A percentile compares a stretch with the other conserved stretches of the same genome.
Conservation (phyloP, 257 asterid species). For the Solanum chiquidenum region DNA sequence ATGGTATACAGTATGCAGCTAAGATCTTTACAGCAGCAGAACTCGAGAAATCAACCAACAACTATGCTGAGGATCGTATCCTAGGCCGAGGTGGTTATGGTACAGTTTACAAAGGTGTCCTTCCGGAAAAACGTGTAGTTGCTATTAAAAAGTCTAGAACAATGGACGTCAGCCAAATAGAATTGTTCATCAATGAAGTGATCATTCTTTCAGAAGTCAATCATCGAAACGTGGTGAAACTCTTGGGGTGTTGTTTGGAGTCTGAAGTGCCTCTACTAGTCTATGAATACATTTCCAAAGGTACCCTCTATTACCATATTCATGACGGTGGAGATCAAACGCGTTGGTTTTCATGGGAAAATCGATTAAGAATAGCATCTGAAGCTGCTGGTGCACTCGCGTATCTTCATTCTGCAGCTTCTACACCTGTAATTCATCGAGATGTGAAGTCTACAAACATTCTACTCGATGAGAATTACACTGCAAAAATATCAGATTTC, state of each 20-base stretch:
- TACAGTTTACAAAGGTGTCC: background rate
- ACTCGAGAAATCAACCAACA: background rate
- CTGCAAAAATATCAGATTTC: background rate
- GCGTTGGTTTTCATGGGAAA: background rate
- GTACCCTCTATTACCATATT: background rate
- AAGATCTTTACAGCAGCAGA: background rate
- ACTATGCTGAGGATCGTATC: background rate
- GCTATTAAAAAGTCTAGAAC: background rate
- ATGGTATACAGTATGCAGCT: background rate
- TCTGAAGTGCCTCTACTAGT: background rate
- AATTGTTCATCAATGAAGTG: background rate
- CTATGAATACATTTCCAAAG: background rate
- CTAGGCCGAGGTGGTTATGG: background rate
- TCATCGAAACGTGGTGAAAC: background rate
- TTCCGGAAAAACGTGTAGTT: background rate
- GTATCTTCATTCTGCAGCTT: constrained; percentile 5
- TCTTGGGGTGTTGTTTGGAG: background rate
- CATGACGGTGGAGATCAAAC: background rate
- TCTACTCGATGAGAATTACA: background rate
- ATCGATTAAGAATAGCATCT: background rate
- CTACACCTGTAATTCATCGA: background rate
- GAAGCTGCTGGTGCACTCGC: constrained; percentile 4
- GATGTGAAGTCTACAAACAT: background rate
- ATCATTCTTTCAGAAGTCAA: background rate
- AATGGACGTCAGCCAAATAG: background rate